Percentiles rank a stretch among this genome's conserved stretches.
Conservation (phyloP, 1,284 basidiomycete genomes). For the Heterobasidion annosum region DNA sequence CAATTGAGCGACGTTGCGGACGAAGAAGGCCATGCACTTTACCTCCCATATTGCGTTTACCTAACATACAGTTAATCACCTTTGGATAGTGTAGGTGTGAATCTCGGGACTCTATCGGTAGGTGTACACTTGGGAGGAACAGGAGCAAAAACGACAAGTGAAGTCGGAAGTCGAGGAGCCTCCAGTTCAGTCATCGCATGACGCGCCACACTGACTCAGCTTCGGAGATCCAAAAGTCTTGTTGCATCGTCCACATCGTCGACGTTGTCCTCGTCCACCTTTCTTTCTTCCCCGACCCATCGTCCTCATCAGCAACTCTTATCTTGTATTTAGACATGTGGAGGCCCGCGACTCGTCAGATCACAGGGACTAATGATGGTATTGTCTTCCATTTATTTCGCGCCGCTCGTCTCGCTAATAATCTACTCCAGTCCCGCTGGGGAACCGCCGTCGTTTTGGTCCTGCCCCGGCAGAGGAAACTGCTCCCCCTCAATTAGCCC, state of each 20-base stretch:
- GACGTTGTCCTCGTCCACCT: constrained; percentile 1
- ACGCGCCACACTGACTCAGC: not conserved
- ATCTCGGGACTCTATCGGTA: not conserved
- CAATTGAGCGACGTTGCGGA: not conserved
- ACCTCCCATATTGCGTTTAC: not conserved
- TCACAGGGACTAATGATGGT: constrained; percentile 81
- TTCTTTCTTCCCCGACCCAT: constrained; percentile 6
- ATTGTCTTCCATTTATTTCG: not conserved
- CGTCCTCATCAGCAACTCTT: constrained; percentile 8
- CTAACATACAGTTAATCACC: not conserved
- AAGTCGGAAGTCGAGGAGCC: not conserved
- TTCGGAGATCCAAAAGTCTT: not conserved
- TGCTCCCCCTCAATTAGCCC: constrained; percentile 73
- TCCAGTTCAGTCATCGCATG: not conserved
- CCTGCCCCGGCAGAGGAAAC: constrained; percentile 70
- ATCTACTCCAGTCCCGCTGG: constrained; percentile 55
- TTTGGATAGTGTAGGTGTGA: too few relatives aligned
- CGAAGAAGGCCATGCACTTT: not conserved
- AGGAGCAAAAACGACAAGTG: not conserved
- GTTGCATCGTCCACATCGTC: not conserved
- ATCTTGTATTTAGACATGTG: constrained; percentile 50
- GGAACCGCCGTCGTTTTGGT: constrained; percentile 82
- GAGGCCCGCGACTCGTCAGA: constrained; percentile 79
- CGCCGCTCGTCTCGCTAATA: constrained; percentile 7
- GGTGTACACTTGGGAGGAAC: not conserved